These are phyloP conservation scores for Vachellia pachyceras DNA, from an alignment of 306 rosid genomes.

Conservation along the genomic window DNA sequence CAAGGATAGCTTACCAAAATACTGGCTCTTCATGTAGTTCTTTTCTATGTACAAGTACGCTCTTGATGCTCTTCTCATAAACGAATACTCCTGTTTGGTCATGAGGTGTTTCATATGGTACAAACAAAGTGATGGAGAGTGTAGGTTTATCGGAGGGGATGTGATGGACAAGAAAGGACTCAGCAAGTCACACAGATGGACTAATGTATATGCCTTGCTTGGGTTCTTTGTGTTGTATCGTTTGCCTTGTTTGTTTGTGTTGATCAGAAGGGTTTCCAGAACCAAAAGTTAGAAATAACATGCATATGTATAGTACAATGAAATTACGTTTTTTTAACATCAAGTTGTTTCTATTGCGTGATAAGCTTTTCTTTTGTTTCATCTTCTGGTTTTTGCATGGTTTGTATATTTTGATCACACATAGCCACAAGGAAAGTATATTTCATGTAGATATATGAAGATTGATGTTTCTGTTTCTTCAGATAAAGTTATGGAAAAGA, in stretches of 20 bases:
- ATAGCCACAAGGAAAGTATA: too few relatives aligned
- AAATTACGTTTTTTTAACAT: too few relatives aligned
- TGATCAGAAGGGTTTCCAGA: slow-evolving; percentile 83
- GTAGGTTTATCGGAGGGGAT: slow-evolving; percentile 81
- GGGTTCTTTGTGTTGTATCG: slow-evolving; percentile 82
- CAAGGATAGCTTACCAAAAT: slow-evolving; percentile 62
- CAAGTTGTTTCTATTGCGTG: too few relatives aligned
- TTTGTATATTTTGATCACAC: too few relatives aligned
- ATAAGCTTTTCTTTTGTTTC: too few relatives aligned
- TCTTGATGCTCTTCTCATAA: slow-evolving; percentile 83
- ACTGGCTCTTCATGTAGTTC: slow-evolving; percentile 91
- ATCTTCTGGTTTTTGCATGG: too few relatives aligned
- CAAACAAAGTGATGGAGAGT: slow-evolving; percentile 54
- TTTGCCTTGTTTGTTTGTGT: slow-evolving; percentile 77
- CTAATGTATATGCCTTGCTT: slow-evolving; percentile 70
- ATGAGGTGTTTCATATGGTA: slow-evolving; percentile 79
- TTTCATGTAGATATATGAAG: slow-evolving; percentile 9
- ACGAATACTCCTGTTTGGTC: slow-evolving; percentile 76
- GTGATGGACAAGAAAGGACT: slow-evolving; percentile 75
- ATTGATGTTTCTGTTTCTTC: slow-evolving; percentile 36
- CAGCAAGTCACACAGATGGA: slow-evolving; percentile 69
- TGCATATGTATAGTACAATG: neutral
- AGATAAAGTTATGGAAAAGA: neutral
- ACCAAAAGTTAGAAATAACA: slow-evolving; percentile 54
- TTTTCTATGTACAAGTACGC: slow-evolving; percentile 91